Evolutionary conservation across 208 protist species (phyloP).

Genomic region (Wallacemonas sp.): DNA sequence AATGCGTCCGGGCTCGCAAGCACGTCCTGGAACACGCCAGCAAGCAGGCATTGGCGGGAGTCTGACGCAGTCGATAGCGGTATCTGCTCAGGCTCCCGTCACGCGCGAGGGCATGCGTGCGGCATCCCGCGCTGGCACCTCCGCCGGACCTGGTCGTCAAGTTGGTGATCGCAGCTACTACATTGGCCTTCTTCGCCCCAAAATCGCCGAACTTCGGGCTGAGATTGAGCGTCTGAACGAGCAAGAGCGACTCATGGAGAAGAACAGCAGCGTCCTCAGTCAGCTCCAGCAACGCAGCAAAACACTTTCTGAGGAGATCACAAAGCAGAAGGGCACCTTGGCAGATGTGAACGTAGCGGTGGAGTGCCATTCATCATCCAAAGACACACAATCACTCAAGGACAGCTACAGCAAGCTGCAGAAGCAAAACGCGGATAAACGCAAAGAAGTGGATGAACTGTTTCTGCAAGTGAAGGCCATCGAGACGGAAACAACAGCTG

Average conservation of each 20-base stretch:
- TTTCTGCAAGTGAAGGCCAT: conserved; percentile 83
- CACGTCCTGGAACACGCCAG: conserved; percentile 55
- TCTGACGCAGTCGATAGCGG: conserved; percentile 74
- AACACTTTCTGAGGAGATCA: conserved; percentile 70
- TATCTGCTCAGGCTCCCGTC: conserved; percentile 65
- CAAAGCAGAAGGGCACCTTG: conserved; percentile 71
- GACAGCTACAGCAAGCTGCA: conserved; percentile 68
- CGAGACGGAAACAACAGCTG: conserved; percentile 68
- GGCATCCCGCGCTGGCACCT: conserved; percentile 61
- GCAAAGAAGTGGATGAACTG: conserved; percentile 78
- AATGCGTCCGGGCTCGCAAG: conserved; percentile 70
- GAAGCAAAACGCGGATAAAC: conserved; percentile 59
- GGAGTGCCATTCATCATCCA: conserved; percentile 53
- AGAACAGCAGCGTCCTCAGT: conserved; percentile 67
- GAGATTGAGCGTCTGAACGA: conserved; percentile 87
- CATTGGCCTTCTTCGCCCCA: conserved; percentile 85
- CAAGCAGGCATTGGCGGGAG: conserved; percentile 79
- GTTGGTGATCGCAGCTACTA: conserved; percentile 91
- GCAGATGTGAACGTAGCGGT: conserved; percentile 85
- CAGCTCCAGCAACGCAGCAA: conserved; percentile 84
- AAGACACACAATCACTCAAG: conserved; percentile 70
- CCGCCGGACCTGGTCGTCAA: conserved; percentile 80
- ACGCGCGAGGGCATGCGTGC: conserved; percentile 85
- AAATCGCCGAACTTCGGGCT: conserved; percentile 83
- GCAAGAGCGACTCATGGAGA: conserved; percentile 82